A percentile compares a stretch with the other conserved stretches of the same genome.
Evolutionary conservation across 495 filamentous ascomycete species (phyloP).

Genomic region (Penicillium macrosclerotiorum): DNA sequence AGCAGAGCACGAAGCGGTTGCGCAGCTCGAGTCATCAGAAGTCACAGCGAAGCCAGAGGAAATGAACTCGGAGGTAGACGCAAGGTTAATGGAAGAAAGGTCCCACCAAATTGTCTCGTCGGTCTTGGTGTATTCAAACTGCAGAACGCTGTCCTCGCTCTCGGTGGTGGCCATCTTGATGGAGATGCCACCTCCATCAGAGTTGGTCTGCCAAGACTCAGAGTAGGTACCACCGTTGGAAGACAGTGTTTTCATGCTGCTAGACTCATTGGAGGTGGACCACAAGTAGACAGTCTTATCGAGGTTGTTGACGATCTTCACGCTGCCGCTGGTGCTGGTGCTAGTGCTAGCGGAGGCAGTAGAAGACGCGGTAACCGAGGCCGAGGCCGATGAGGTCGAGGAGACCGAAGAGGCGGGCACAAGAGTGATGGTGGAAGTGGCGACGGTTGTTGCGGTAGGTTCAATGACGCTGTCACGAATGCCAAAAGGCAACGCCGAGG

Average conservation of each 20-base stretch:
- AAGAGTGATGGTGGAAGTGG: too few relatives aligned
- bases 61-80: constrained; percentile 28
- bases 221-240: constrained; percentile 26
- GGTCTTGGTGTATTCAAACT: constrained; percentile 46
- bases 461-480: too few relatives aligned
- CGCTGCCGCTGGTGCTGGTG: constrained; percentile 18
- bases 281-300: constrained; percentile 32
- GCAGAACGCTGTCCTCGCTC: constrained; percentile 29
- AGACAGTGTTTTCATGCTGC: constrained; percentile 27
- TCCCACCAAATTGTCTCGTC: constrained; percentile 45
- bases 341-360: too few relatives aligned
- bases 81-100: constrained; percentile 42
- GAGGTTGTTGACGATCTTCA: constrained; percentile 40
- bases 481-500: constrained; percentile 15
- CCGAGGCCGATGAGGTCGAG: too few relatives aligned
- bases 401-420: neutral
- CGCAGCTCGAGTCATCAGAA: constrained; percentile 28
- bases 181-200: constrained; percentile 40
- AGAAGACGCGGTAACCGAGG: too few relatives aligned
- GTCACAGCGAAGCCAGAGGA: constrained; percentile 35
- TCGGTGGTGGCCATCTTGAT: constrained; percentile 40
- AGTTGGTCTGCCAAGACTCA: constrained; percentile 33
- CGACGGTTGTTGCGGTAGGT: too few relatives aligned
- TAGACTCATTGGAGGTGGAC: constrained; percentile 27
- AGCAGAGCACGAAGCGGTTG: constrained; percentile 27